A percentile compares a stretch with the other conserved stretches of the same genome.
phyloP scores from a whole-genome alignment of 2,329 filamentous ascomycete genomes.

The Penicillium thymicola region DNA sequence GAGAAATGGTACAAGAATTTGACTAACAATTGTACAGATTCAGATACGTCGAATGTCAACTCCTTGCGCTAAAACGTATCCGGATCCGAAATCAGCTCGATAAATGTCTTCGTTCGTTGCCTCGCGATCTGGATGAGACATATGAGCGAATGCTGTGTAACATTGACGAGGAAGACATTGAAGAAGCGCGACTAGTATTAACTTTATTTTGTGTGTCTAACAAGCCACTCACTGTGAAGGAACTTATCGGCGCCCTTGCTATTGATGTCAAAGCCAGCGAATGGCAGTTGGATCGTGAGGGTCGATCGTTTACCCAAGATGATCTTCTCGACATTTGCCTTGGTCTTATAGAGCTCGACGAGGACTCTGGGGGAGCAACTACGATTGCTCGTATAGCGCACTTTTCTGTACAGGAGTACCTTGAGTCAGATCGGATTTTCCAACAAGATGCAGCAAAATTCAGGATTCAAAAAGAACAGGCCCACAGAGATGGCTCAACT shows the following conservation, averaged over 20 bases:
- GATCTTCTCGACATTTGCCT: constrained; percentile 23
- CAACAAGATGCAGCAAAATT: constrained; percentile 1
- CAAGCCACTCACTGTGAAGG: constrained; percentile 20
- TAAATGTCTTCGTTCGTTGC: constrained; percentile 23
- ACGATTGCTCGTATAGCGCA: constrained; percentile 26
- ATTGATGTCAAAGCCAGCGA: constrained; percentile 12
- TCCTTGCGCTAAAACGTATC: constrained; percentile 11
- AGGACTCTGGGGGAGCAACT: accelerated
- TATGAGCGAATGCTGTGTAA: constrained; percentile 30
- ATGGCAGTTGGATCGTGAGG: constrained; percentile 9
- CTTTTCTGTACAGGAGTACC: constrained; percentile 35
- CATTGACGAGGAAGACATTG: constrained; percentile 15
- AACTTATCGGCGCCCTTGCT: constrained; percentile 26
- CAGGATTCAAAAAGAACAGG: background rate
- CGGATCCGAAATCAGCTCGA: constrained; percentile 22
- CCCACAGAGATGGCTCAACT: constrained; percentile 5
- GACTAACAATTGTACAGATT: constrained; percentile 22
- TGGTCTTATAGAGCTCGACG: constrained; percentile 20
- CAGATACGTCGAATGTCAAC: constrained; percentile 30
- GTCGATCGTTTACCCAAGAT: constrained; percentile 14
- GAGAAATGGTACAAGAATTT: background rate
- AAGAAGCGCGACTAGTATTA: constrained; percentile 25
- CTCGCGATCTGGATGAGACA: constrained; percentile 28
- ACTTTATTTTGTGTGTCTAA: constrained; percentile 24
- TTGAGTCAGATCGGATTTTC: constrained; percentile 24